Conservation (phyloP, 148 eudicot genomes). For the Pouteria glomerata region DNA sequence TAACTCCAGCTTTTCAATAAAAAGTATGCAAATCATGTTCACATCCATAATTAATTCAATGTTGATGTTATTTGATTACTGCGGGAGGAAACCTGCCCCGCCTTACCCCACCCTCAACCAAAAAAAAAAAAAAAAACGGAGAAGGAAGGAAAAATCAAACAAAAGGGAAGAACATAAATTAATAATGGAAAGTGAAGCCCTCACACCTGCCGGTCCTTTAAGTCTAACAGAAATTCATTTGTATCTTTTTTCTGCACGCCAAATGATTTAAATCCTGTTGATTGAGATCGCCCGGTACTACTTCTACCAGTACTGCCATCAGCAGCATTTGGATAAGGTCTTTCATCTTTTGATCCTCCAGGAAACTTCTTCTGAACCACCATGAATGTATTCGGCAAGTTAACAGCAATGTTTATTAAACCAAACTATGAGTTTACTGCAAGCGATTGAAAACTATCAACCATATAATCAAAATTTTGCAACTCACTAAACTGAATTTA, state of each 20-base stretch:
- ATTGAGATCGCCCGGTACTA: constrained; percentile 38
- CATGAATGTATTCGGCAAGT: not conserved
- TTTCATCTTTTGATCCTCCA: constrained; percentile 38
- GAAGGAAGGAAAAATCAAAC: not conserved
- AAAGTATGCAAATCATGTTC: not conserved
- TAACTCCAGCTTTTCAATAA: not conserved
- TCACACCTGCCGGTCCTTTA: constrained; percentile 69
- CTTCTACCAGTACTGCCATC: constrained; percentile 22
- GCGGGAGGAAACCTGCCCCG: too few species aligned
- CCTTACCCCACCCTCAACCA: too few species aligned
- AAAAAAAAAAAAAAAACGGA: not conserved
- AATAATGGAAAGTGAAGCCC: not conserved
- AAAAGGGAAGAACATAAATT: not conserved
- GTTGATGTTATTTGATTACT: not conserved
- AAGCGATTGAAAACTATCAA: not conserved
- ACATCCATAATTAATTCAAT: not conserved
- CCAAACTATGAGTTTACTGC: not conserved
- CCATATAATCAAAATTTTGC: not conserved
- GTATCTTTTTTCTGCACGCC: constrained; percentile 48
- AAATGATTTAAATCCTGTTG: constrained; percentile 38
- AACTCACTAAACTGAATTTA: not conserved
- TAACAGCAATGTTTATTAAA: not conserved
- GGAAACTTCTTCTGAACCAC: constrained; percentile 32
- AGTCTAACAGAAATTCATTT: constrained; percentile 43
- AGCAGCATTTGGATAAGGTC: constrained; percentile 26